phyloP scores from a whole-genome alignment of 208 protist species.

The Jaenimonas drosophilae region DNA sequence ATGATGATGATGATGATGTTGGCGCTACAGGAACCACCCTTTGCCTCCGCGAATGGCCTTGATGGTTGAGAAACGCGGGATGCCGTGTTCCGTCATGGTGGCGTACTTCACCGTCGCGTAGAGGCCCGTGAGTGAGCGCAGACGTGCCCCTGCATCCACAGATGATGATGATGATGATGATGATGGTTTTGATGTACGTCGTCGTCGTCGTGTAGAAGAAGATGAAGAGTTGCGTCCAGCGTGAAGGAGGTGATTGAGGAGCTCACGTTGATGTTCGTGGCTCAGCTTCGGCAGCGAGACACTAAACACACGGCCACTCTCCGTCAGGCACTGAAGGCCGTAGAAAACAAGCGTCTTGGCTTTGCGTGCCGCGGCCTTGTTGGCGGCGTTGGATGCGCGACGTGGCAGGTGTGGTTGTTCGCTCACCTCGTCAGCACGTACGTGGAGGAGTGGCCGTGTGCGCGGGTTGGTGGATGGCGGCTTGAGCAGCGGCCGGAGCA shows the following conservation, averaged over 20 bases:
- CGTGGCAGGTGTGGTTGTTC: too few species aligned
- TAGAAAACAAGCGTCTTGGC: slow-evolving; percentile 41
- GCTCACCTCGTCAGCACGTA: slow-evolving; percentile 6
- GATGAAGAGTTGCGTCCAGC: slow-evolving; percentile 8
- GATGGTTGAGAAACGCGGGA: slow-evolving; percentile 76
- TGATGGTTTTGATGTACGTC: too few species aligned
- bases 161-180: too few species aligned
- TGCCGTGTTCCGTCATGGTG: slow-evolving; percentile 68
- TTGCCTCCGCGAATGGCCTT: slow-evolving; percentile 83
- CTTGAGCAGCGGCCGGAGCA: slow-evolving; percentile 73
- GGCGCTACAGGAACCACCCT: slow-evolving; percentile 64
- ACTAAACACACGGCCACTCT: slow-evolving; percentile 72
- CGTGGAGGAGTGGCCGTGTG: slow-evolving; percentile 37
- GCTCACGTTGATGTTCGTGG: slow-evolving; percentile 29
- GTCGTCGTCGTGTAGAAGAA: too few species aligned
- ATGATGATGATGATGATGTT: background rate
- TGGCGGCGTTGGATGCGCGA: background rate
- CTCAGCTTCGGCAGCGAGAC: slow-evolving; percentile 63
- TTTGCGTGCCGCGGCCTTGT: background rate
- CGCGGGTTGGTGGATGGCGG: slow-evolving; percentile 53
- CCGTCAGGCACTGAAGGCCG: slow-evolving; percentile 71
- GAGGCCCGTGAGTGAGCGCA: slow-evolving; percentile 49
- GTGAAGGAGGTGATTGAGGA: slow-evolving; percentile 56
- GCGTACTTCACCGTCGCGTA: slow-evolving; percentile 82
- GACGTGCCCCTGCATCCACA: too few species aligned